Evolutionary conservation across 108 stramenopile genomes (phyloP), one percentile per base, ranked within the genome.

Genomic region (Fragilariopsis cylindrus): DNA sequence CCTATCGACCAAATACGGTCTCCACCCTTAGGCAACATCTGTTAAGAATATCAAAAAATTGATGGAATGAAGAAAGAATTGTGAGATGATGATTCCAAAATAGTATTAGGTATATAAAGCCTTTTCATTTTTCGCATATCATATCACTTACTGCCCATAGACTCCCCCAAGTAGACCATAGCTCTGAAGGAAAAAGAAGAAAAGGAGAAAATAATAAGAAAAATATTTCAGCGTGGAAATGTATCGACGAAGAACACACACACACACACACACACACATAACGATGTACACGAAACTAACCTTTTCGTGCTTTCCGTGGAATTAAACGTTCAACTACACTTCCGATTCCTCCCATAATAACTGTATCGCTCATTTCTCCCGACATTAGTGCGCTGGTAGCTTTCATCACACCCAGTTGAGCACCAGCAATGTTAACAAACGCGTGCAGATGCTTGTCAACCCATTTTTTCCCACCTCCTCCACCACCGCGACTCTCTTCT

Each of bases 321-420:
- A 96, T 84, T 57, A 86, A 90, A 50, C 85, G 84, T 63, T 96
- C 91, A 39, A 94, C 67, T 60, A 93, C 58, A 6, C 72, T 74
- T 7, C 86, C 91, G 5, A 90, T 54, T 5, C 85, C 76, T 46
- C 87, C 83, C 56, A 90, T 70, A 47, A 96, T 40, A 11, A 77
- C 85, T 8, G 91, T 96, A 69, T 94, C 96, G 54, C 83, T 87
- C 81, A 96, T 90, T 84, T 97, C 96, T 46, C 96, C 96, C 3
- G 89, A 90, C 12, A 95, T 65, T 3, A 96, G 52, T 5, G 94
- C 90, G 48, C 90, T 83, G 8, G 87, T 77, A 0, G 93, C 79
- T 76, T 96, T 96, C 21, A 87, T 84, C 30, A 88, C 93, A 46
- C 96, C 96, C 40, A 97, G 80, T 3, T 96, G 80, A 21, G 96